Evolutionary conservation across 768 basidiomycete species (phyloP).

Genomic region (Boletales sp.): DNA sequence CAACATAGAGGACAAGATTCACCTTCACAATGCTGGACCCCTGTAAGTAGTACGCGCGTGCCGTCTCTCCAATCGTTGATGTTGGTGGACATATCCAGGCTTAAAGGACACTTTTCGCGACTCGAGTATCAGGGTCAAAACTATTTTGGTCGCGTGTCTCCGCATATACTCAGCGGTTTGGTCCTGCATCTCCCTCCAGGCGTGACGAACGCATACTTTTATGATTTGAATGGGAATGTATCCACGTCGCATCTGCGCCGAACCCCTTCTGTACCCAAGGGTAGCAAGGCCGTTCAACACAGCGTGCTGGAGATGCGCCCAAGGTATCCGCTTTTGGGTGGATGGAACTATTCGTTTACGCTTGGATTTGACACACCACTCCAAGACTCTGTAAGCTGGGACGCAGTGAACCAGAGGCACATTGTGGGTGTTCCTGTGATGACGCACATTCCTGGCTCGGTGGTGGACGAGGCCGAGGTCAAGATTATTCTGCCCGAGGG

Average conservation of each 20-base stretch:
- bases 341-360: conserved; percentile 97
- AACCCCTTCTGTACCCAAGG: conserved; percentile 60
- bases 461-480: conserved; percentile 76
- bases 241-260: conserved; percentile 86
- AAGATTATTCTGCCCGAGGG: conserved; percentile 89
- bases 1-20: conserved; percentile 86
- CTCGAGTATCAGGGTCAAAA: conserved; percentile 77
- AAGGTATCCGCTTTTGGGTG: conserved; percentile 89
- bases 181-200: conserved; percentile 80
- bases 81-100: conserved; percentile 39
- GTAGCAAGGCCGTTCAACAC: conserved; percentile 46
- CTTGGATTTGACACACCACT: conserved; percentile 92
- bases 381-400: conserved; percentile 64
- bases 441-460: conserved; percentile 74
- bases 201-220: conserved; percentile 81
- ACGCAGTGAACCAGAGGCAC: conserved; percentile 60
- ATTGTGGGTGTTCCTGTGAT: conserved; percentile 82
- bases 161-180: conserved; percentile 71
- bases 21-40: conserved; percentile 87
- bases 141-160: conserved; percentile 61
- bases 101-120: conserved; percentile 96
- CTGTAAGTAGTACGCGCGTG: conserved; percentile 48
- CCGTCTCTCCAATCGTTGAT: not conserved
- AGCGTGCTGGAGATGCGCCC: conserved; percentile 82
- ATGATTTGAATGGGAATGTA: conserved; percentile 92